Conservation (phyloP, 768 basidiomycete species). For the Boletus fagicola region DNA sequence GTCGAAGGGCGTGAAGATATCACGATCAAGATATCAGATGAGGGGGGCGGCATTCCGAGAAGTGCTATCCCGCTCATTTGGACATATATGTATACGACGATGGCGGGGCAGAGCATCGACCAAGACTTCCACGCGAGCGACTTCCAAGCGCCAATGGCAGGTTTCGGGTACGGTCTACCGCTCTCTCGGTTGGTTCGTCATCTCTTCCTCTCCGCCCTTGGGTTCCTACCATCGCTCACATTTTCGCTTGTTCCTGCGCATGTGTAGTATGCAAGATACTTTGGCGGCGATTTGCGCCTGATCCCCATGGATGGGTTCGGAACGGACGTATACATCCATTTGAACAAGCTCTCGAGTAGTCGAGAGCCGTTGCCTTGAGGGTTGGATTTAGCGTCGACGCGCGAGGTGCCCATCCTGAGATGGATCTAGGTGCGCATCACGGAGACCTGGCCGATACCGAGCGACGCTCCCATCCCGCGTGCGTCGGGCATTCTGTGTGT, state of each 20-base stretch:
- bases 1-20: slow-evolving; percentile 97
- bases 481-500: not conserved
- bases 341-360: slow-evolving; percentile 74
- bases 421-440: not conserved
- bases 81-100: slow-evolving; percentile 98
- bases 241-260: not conserved
- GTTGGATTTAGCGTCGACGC: not conserved
- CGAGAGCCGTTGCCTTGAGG: slow-evolving; percentile 26
- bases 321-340: slow-evolving; percentile 90
- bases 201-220: slow-evolving; percentile 58
- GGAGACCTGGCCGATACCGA: not conserved
- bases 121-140: slow-evolving; percentile 77
- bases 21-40: slow-evolving; percentile 97
- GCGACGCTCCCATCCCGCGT: not conserved
- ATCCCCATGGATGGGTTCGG: slow-evolving; percentile 99
- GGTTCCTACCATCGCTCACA: slow-evolving; percentile 36
- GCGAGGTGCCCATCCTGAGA: not conserved
- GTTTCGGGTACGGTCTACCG: slow-evolving; percentile 93
- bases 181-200: slow-evolving; percentile 79
- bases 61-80: slow-evolving; percentile 91
- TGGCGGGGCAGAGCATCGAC: slow-evolving; percentile 69
- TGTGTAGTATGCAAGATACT: slow-evolving; percentile 85
- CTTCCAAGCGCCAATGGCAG: slow-evolving; percentile 98
- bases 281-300: slow-evolving; percentile 87
- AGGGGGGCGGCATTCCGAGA: slow-evolving; percentile 87